Evolutionary conservation across 192 early-diverging fungal genomes (phyloP), one percentile per base, ranked within the genome.

Genomic region (Dissophora ornata): DNA sequence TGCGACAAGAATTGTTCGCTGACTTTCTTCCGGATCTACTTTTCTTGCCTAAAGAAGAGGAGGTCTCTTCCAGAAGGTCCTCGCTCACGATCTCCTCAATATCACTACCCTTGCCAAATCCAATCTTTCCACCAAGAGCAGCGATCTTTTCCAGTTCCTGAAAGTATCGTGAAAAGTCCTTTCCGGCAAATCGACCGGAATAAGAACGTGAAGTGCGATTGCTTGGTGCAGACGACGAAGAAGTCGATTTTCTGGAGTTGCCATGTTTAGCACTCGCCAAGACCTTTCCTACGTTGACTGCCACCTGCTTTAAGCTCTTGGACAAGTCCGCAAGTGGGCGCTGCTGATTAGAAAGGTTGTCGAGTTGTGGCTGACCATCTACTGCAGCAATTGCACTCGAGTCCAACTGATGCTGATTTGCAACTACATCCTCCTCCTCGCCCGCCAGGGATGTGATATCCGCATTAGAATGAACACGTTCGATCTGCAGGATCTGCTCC

Each of bases 61-160:
- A 24, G 12, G 59, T n/a, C 11, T 41, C 34, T 18, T 24, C 49
- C 25, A 52, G 21, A 19, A 51, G 18, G 7, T 65, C 41, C 10
- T 21, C 40, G 15, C 42, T 52, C 13, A 42, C 41, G 26, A 34
- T 18, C 4, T 47, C 57, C 2, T 69, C 49, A 2, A 26, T 44
- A 8, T 62, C 53, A 13, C 36, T 38, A 2, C 21, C 45, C 25
- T 29, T 59, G 15, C 56, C 71, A 44, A 75, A 56, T 2, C 63
- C 71, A 25, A 75, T 52, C 26, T 58, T 66, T 1, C 62, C 45
- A 13, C 71, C 63, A 29, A 75, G 50, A 15, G 63, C 71, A 1
- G 71, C 71, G 49, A 75, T 53, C 51, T 75, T 75, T 33, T 75
- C 71, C 42, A 75, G 57, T 40, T 75, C 71, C 25, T 74, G 55